Percentiles rank a stretch among this genome's conserved stretches.
phyloP scores from a whole-genome alignment of 257 asterid genomes.

The Striga asiatica region DNA sequence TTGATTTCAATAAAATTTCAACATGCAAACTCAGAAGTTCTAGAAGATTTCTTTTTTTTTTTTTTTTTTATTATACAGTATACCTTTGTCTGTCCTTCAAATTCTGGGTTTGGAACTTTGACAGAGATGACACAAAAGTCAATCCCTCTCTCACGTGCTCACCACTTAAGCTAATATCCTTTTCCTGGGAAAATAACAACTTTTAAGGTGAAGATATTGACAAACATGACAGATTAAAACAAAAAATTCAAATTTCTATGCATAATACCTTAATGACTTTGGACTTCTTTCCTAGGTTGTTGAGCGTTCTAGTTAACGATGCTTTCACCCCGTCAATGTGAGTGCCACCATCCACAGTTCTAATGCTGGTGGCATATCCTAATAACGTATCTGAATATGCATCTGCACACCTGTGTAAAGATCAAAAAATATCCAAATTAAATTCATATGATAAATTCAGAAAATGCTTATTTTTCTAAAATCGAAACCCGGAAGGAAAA shows the following conservation, averaged over 20 bases:
- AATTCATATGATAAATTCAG: not conserved
- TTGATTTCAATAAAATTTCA: too few species aligned
- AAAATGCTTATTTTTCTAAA: not conserved
- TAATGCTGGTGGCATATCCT: conserved; percentile 96
- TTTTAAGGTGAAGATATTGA: conserved; percentile 5
- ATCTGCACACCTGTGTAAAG: conserved; percentile 75
- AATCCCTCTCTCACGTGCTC: conserved; percentile 98
- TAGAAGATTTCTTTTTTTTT: not conserved
- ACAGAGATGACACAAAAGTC: conserved; percentile 81
- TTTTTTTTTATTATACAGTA: not conserved
- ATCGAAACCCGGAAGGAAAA: not conserved
- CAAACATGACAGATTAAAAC: not conserved
- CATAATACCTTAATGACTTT: conserved; percentile 67
- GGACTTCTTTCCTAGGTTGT: conserved; percentile 82
- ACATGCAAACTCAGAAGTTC: too few species aligned
- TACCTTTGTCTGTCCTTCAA: conserved; percentile 99
- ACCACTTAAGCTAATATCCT: conserved; percentile 80
- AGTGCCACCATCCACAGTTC: conserved; percentile 96
- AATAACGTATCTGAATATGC: conserved; percentile 82
- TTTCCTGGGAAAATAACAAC: conserved; percentile 49
- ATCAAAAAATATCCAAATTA: conserved; percentile 10
- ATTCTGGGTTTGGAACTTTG: conserved; percentile 91
- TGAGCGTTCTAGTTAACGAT: conserved; percentile 79
- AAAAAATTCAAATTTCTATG: not conserved
- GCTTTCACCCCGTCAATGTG: conserved; percentile 93